phyloP scores from a whole-genome alignment of 2,329 filamentous ascomycete genomes.

The Clonostachys solani region DNA sequence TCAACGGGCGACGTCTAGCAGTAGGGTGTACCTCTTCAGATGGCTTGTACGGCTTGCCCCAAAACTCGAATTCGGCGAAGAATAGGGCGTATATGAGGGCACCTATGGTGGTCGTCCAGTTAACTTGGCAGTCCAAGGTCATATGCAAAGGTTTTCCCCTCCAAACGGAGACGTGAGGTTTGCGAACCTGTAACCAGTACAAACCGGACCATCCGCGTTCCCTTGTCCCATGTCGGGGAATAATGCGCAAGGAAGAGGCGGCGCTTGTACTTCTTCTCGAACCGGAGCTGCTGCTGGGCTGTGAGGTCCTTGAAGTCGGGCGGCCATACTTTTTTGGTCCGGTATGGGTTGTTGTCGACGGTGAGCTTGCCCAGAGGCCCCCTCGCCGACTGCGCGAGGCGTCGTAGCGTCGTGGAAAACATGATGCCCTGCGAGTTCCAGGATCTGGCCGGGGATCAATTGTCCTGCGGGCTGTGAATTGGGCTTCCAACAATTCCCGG shows the following conservation, averaged over 20 bases:
- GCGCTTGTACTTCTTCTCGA: conserved; percentile 76
- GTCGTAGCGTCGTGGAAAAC: conserved; percentile 11
- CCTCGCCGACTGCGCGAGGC: conserved; percentile 23
- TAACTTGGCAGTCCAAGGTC: neutral
- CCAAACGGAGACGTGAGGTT: neutral
- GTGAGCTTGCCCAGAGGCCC: conserved; percentile 7
- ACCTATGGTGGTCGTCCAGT: conserved; percentile 11
- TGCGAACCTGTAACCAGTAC: conserved; percentile 47
- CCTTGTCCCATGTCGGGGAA: conserved; percentile 61
- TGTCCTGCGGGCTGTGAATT: no score
- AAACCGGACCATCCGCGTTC: conserved; percentile 61
- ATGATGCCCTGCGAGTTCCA: neutral
- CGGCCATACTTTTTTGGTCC: conserved; percentile 71
- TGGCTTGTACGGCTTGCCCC: conserved; percentile 34
- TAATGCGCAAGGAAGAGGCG: conserved; percentile 58
- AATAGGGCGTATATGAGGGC: conserved; percentile 31
- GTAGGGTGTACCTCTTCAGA: conserved; percentile 27
- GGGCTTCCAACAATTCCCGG: no score
- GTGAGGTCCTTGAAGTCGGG: conserved; percentile 70
- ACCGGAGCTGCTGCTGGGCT: conserved; percentile 68
- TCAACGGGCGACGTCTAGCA: neutral
- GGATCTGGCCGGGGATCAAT: no score
- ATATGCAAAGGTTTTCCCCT: neutral
- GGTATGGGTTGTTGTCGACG: conserved; percentile 53
- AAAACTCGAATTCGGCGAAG: conserved; percentile 38